Percentiles rank a stretch among this genome's conserved stretches.
Evolutionary conservation across 495 filamentous ascomycete species (phyloP).

Genomic region (Pyrenula aspistea): DNA sequence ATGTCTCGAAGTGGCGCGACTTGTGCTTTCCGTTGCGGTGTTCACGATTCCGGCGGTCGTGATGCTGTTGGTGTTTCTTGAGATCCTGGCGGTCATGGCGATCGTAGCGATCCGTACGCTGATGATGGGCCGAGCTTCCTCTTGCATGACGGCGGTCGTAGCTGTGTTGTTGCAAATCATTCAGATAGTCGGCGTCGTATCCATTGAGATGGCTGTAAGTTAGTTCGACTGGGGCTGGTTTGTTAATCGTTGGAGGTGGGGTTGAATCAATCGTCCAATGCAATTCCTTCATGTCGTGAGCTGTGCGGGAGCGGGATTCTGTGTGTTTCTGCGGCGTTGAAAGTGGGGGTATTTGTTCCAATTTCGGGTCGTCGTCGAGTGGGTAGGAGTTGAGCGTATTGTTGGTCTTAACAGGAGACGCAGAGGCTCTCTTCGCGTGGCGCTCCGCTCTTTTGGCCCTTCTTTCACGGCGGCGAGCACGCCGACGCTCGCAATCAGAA

Average conservation of each 20-base stretch:
- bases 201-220: not conserved
- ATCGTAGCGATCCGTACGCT: not conserved
- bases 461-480: not conserved
- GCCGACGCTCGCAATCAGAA: not conserved
- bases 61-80: not conserved
- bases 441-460: not conserved
- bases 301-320: not conserved
- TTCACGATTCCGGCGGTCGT: not conserved
- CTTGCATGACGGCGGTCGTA: not conserved
- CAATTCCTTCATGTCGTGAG: not conserved
- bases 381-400: not conserved
- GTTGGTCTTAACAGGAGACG: not conserved
- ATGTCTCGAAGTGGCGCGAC: not conserved
- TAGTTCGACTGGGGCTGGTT: not conserved
- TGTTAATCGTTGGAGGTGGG: not conserved
- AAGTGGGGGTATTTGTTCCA: not conserved
- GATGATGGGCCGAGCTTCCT: not conserved
- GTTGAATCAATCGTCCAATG: not conserved
- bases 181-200: not conserved
- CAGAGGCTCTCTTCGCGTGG: not conserved
- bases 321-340: not conserved
- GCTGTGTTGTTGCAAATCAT: not conserved
- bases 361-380: not conserved
- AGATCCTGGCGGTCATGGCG: not conserved
- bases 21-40: not conserved